phyloP scores from a whole-genome alignment of 169 alveolate species.

The Cryptosporidium xiaoi region DNA sequence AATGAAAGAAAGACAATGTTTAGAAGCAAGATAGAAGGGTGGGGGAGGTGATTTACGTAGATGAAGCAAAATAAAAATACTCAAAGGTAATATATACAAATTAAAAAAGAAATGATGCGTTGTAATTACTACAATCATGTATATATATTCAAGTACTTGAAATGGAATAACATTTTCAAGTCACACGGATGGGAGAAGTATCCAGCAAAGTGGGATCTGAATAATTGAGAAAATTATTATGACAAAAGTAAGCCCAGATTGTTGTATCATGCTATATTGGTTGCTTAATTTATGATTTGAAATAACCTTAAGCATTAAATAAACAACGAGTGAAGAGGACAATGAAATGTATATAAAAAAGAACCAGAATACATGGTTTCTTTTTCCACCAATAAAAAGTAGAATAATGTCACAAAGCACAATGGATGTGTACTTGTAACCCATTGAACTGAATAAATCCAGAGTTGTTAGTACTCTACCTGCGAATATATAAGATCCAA shows the following conservation, averaged over 20 bases:
- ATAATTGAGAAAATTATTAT: constrained; percentile 16
- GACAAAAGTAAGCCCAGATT: constrained; percentile 59
- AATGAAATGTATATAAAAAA: constrained; percentile 41
- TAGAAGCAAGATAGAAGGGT: too few species aligned
- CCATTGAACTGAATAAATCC: constrained; percentile 52
- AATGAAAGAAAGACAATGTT: not conserved
- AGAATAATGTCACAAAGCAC: constrained; percentile 40
- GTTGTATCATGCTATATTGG: constrained; percentile 50
- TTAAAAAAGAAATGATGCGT: not conserved
- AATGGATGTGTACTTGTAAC: constrained; percentile 61
- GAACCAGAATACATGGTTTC: constrained; percentile 37
- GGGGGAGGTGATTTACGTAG: too few species aligned
- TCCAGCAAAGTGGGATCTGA: constrained; percentile 69
- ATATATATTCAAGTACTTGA: too few species aligned
- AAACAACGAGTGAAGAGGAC: constrained; percentile 49
- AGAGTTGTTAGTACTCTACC: constrained; percentile 50
- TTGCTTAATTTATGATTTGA: constrained; percentile 11
- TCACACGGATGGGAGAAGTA: constrained; percentile 63
- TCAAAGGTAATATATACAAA: too few species aligned
- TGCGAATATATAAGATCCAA: constrained; percentile 54
- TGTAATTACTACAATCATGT: not conserved
- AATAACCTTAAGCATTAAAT: constrained; percentile 55
- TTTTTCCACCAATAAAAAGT: constrained; percentile 42
- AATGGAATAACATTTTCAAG: not conserved
- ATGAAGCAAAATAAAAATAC: too few species aligned